Conservation (phyloP, 805 yeast genomes). For the Saturnispora mendoncae region DNA sequence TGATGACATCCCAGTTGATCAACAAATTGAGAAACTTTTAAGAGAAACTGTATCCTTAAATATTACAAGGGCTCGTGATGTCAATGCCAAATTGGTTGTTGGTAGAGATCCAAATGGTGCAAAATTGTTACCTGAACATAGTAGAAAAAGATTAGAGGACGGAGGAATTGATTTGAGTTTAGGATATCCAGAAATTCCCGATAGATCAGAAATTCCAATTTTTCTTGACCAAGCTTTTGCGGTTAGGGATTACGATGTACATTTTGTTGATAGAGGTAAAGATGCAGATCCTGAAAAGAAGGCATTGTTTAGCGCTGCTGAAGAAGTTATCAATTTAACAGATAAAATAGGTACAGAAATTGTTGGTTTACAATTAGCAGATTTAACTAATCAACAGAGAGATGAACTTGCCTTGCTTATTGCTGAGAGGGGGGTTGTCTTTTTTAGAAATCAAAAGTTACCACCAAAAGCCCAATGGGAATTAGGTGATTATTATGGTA, state of each 20-base stretch:
- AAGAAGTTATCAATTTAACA: constrained; percentile 35
- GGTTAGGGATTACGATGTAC: constrained; percentile 28
- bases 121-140: constrained; percentile 22
- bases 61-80: constrained; percentile 8
- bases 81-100: not conserved
- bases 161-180: constrained; percentile 29
- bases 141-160: constrained; percentile 27
- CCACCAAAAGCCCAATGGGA: constrained; percentile 35
- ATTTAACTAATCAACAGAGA: constrained; percentile 34
- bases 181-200: constrained; percentile 34
- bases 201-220: constrained; percentile 26
- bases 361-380: constrained; percentile 37
- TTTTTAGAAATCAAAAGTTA: constrained; percentile 40
- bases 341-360: constrained; percentile 42
- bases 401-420: constrained; percentile 40
- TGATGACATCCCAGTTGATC: constrained; percentile 13
- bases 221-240: constrained; percentile 34
- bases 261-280: constrained; percentile 28
- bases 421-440: constrained; percentile 42
- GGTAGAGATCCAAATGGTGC: constrained; percentile 17
- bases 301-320: constrained; percentile 33
- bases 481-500: constrained; percentile 38
- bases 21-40: constrained; percentile 12
- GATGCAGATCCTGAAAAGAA: constrained; percentile 35
- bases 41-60: constrained; percentile 11